These are phyloP conservation scores for Solanum arcanum DNA, from an alignment of 257 asterid genomes.

Conservation along the genomic window DNA sequence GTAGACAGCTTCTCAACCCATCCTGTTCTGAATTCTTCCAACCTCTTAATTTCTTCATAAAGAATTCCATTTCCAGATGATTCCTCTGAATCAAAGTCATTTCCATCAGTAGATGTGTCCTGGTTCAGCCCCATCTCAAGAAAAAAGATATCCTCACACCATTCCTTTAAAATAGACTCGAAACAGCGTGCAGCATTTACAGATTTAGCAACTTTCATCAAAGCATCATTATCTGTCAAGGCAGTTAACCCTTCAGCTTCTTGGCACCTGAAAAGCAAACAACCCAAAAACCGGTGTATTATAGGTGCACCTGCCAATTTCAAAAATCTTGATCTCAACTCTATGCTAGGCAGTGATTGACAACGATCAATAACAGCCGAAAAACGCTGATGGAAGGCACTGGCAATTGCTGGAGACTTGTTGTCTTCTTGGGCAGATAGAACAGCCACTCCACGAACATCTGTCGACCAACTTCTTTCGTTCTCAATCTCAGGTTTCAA, in stretches of 20 bases:
- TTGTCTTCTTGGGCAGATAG: slow-evolving; percentile 48
- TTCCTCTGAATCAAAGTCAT: slow-evolving; percentile 8
- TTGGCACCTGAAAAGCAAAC: slow-evolving; percentile 64
- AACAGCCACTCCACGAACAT: slow-evolving; percentile 24
- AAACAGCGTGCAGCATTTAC: slow-evolving; percentile 56
- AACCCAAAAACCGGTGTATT: slow-evolving; percentile 41
- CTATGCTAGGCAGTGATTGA: slow-evolving; percentile 59
- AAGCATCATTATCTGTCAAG: slow-evolving; percentile 59
- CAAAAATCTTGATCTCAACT: slow-evolving; percentile 67
- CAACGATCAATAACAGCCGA: slow-evolving; percentile 65
- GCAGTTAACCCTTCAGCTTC: slow-evolving; percentile 98
- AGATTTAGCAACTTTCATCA: slow-evolving; percentile 69
- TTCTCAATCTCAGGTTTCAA: slow-evolving; percentile 55
- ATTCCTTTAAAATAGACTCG: slow-evolving; percentile 46
- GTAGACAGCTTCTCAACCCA: slow-evolving; percentile 84
- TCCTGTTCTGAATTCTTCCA: slow-evolving; percentile 46
- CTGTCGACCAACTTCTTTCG: slow-evolving; percentile 54
- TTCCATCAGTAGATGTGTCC: slow-evolving; percentile 13
- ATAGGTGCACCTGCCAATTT: slow-evolving; percentile 43
- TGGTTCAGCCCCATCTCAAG: slow-evolving; percentile 58
- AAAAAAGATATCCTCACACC: slow-evolving; percentile 78
- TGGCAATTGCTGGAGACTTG: slow-evolving; percentile 58
- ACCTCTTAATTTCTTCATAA: slow-evolving; percentile 41
- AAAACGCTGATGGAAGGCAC: slow-evolving; percentile 39
- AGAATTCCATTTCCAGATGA: slow-evolving; percentile 27